These are phyloP conservation scores for Scedosporium apiospermum DNA, from an alignment of 2,329 filamentous ascomycete genomes.

Conservation along the genomic window DNA sequence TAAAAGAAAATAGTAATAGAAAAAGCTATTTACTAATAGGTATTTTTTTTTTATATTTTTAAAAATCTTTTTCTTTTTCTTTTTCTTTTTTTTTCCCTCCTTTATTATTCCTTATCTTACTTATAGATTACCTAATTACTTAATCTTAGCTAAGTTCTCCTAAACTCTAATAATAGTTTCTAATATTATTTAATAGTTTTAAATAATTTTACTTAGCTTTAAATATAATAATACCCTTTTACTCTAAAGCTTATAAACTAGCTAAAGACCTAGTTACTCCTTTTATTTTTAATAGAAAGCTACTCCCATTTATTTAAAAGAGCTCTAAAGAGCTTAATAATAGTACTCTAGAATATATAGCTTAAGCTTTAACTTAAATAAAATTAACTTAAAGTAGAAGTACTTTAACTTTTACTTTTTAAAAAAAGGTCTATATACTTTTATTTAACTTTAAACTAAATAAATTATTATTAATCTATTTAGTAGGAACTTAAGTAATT, in stretches of 20 bases:
- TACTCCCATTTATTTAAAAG: no score
- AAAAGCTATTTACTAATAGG: neutral
- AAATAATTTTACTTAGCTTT: neutral
- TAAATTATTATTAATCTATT: neutral
- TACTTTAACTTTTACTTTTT: neutral
- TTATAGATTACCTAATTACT: no score
- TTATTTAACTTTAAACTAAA: constrained; percentile 2
- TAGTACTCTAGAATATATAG: neutral
- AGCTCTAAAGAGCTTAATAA: neutral
- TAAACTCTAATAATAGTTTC: neutral
- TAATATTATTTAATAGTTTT: neutral
- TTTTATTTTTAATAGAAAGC: no score
- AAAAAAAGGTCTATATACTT: neutral
- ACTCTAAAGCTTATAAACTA: neutral
- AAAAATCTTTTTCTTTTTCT: neutral
- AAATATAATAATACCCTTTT: neutral
- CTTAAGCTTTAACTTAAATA: neutral
- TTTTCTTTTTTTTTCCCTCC: neutral
- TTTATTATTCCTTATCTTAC: neutral
- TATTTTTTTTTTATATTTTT: neutral
- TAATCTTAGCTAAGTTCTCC: no score
- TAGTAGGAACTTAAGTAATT: neutral
- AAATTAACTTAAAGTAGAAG: neutral
- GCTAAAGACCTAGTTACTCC: neutral
- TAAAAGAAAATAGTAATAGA: neutral